These are phyloP conservation scores for Poterioochromonas sp. DNA, from an alignment of 352 stramenopile genomes.

Conservation along the genomic window DNA sequence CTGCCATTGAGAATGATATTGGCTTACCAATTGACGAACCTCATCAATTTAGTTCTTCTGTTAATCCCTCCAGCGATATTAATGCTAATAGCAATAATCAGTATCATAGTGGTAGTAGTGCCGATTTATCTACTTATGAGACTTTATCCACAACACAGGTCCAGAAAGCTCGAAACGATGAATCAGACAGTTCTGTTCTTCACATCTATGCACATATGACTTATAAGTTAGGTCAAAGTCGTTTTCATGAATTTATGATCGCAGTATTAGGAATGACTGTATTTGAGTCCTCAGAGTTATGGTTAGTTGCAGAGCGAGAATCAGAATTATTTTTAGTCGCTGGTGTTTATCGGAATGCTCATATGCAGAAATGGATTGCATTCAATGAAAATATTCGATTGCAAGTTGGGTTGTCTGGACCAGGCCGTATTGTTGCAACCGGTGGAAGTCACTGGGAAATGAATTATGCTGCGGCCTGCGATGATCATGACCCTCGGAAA, in stretches of 20 bases:
- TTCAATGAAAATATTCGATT: not conserved
- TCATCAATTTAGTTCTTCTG: not conserved
- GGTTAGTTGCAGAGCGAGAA: slow-evolving; percentile 26
- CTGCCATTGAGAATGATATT: not conserved
- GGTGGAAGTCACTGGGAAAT: not conserved
- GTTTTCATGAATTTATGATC: slow-evolving; percentile 48
- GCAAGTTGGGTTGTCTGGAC: not conserved
- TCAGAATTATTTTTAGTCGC: slow-evolving; percentile 7
- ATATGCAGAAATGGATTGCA: slow-evolving; percentile 15
- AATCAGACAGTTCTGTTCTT: not conserved
- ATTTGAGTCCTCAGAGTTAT: slow-evolving; percentile 45
- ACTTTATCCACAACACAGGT: not conserved
- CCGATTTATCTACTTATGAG: not conserved
- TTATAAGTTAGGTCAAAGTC: not conserved
- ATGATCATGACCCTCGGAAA: slow-evolving; percentile 32
- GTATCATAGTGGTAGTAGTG: not conserved
- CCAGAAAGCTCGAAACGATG: not conserved
- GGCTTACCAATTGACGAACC: not conserved
- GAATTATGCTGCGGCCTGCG: not conserved
- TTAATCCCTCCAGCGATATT: not conserved
- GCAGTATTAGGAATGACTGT: slow-evolving; percentile 46
- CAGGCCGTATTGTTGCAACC: slow-evolving; percentile 4
- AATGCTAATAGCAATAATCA: not conserved
- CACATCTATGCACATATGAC: slow-evolving; percentile 26
- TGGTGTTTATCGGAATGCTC: not conserved